These are phyloP conservation scores for Akanthomyces muscarius DNA, from an alignment of 2,329 filamentous ascomycete genomes.

Conservation along the genomic window DNA sequence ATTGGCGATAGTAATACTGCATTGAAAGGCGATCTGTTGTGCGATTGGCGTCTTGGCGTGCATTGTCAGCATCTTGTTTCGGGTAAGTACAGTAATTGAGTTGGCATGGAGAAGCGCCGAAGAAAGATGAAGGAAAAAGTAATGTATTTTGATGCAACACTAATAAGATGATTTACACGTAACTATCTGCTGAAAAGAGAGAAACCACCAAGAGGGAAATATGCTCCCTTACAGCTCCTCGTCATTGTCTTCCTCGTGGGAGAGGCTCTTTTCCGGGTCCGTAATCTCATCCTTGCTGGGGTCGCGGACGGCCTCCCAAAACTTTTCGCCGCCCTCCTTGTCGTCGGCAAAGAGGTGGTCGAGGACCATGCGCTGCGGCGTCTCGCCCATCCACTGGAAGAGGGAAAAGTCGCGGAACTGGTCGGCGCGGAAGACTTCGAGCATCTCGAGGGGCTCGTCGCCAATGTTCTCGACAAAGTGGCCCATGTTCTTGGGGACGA, in stretches of 20 bases:
- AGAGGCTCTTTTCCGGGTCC: slow-evolving; percentile 23
- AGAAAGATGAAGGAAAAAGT: neutral
- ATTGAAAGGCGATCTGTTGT: neutral
- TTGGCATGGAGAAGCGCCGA: no score
- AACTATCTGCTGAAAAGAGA: neutral
- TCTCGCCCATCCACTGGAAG: slow-evolving; percentile 73
- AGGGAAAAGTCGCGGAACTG: slow-evolving; percentile 69
- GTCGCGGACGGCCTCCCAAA: slow-evolving; percentile 58
- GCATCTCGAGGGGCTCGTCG: slow-evolving; percentile 69
- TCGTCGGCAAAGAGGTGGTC: slow-evolving; percentile 65
- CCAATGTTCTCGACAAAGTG: slow-evolving; percentile 81
- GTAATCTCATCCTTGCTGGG: slow-evolving; percentile 57
- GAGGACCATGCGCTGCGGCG: slow-evolving; percentile 60
- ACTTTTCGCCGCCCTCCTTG: slow-evolving; percentile 56
- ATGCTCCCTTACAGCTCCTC: neutral
- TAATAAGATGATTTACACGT: neutral
- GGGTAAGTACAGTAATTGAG: neutral
- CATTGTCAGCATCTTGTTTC: neutral
- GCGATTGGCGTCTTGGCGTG: slow-evolving; percentile 15
- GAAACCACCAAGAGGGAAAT: neutral
- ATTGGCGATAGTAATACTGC: slow-evolving; percentile 8
- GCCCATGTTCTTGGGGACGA: slow-evolving; percentile 72
- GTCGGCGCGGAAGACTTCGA: slow-evolving; percentile 70
- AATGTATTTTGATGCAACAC: neutral
- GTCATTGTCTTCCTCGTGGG: neutral